Evolutionary conservation across 345 rosid genomes (phyloP), one percentile per base, ranked within the genome.

Genomic region (Euphorbia tirucalli): DNA sequence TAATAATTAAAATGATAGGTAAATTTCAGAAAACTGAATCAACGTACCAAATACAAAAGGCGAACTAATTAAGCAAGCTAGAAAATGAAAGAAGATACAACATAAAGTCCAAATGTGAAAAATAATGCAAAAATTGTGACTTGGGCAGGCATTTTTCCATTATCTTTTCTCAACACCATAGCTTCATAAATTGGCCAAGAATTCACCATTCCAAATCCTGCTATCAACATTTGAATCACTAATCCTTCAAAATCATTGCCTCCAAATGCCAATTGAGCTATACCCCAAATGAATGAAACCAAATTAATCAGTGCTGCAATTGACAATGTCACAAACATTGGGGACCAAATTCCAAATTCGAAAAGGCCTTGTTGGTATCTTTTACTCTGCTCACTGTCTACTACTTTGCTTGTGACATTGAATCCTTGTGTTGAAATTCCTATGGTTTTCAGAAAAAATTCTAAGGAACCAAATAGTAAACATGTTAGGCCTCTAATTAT

Each of bases 131-230:
- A 48, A 55, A 75, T 3, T 5, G 80, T 85, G 35, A 79, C 69
- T 28, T 46, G 63, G 21, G 73, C 52, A 16, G 89, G 80, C 76
- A 89, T 55, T 58, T 75, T 86, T 22, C 96, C 96, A 31, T 77
- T 66, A 46, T 91, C 91, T 28, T 32, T 87, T 74, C 96, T 88
- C 27, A 87, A 43, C 5, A 79, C 59, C 79, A 91, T 84, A 62
- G 93, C 92, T 69, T 81, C 85, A 37, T 86, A 93, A 59, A 89
- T 54, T 21, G 93, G 92, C 74, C 78, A 82, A 77, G 79, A 78
- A 64, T 90, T 89, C 75, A 82, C 70, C 28, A 71, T 79, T 0
- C 69, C 84, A 28, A 82, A 88, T 6, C 91, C 81, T 16, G 82
- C 61, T 39, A 84, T 10, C 58, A 86, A 18, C 73, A 86, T 31